These are phyloP conservation scores for Poa pratensis DNA, from an alignment of 176 grass and related monocot genomes.

Conservation along the genomic window DNA sequence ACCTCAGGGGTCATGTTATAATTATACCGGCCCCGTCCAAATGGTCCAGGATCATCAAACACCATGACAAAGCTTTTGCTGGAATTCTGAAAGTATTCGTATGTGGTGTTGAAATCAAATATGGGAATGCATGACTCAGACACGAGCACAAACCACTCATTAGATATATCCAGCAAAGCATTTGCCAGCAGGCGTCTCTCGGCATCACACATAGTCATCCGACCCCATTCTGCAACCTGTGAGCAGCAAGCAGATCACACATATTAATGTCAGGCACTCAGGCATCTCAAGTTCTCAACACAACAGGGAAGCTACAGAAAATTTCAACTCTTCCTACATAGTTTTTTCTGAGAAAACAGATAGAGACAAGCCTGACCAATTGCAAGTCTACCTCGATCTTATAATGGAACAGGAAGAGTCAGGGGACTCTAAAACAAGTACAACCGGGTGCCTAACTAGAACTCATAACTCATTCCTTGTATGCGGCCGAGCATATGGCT, in stretches of 20 bases:
- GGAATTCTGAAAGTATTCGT: slow-evolving; percentile 70
- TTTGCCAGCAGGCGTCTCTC: slow-evolving; percentile 89
- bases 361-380: not conserved
- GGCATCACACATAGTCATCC: slow-evolving; percentile 97
- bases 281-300: slow-evolving; percentile 18
- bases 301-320: slow-evolving; percentile 21
- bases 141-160: slow-evolving; percentile 89
- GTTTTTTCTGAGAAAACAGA: not conserved
- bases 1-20: slow-evolving; percentile 86
- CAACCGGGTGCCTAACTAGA: not conserved
- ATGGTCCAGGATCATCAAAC: slow-evolving; percentile 82
- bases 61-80: slow-evolving; percentile 74
- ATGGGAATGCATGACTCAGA: slow-evolving; percentile 92
- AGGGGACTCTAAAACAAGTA: not conserved
- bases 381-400: not conserved
- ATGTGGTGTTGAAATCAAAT: slow-evolving; percentile 82
- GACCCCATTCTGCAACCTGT: slow-evolving; percentile 89
- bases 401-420: not conserved
- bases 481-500: not conserved
- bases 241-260: slow-evolving; percentile 43
- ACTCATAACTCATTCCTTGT: not conserved
- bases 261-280: slow-evolving; percentile 22
- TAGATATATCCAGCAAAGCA: slow-evolving; percentile 83
- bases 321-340: not conserved
- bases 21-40: slow-evolving; percentile 87